Evolutionary conservation across 306 rosid species (phyloP).

Genomic region (Rosa chinensis): DNA sequence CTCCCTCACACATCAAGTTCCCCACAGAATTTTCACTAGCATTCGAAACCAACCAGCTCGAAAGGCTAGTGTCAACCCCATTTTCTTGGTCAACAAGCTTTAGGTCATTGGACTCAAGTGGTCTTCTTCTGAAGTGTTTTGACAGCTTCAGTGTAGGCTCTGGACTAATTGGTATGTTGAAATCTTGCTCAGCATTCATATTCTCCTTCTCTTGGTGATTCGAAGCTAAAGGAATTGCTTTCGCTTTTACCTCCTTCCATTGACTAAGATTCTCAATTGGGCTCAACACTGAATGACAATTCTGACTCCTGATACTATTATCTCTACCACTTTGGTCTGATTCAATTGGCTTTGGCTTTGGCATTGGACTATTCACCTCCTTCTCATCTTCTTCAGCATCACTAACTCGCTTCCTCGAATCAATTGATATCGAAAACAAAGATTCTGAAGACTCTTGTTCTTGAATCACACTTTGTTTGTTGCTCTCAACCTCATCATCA

Average conservation of each 20-base stretch:
- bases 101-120: conserved; percentile 3
- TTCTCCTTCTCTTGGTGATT: conserved; percentile 62
- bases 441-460: conserved; percentile 69
- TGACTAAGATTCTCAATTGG: conserved; percentile 60
- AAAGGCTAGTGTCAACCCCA: conserved; percentile 71
- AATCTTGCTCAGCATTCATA: conserved; percentile 27
- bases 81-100: conserved; percentile 30
- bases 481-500: conserved; percentile 8
- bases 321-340: conserved; percentile 12
- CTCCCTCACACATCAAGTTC: conserved; percentile 32
- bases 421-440: conserved; percentile 63
- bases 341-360: conserved; percentile 12
- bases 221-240: conserved; percentile 10
- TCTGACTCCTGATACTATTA: not conserved
- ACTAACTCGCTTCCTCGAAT: conserved; percentile 40
- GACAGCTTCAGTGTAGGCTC: conserved; percentile 43
- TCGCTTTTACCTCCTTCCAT: conserved; percentile 39
- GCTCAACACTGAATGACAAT: conserved; percentile 38
- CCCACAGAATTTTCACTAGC: conserved; percentile 34
- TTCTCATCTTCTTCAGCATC: conserved; percentile 44
- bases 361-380: conserved; percentile 58
- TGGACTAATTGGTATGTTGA: conserved; percentile 20
- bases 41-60: conserved; percentile 70
- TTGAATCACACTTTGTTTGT: conserved; percentile 8
- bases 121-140: conserved; percentile 29